Evolutionary conservation across 805 yeast species (phyloP).

Genomic region (Cyberlindnera americana): DNA sequence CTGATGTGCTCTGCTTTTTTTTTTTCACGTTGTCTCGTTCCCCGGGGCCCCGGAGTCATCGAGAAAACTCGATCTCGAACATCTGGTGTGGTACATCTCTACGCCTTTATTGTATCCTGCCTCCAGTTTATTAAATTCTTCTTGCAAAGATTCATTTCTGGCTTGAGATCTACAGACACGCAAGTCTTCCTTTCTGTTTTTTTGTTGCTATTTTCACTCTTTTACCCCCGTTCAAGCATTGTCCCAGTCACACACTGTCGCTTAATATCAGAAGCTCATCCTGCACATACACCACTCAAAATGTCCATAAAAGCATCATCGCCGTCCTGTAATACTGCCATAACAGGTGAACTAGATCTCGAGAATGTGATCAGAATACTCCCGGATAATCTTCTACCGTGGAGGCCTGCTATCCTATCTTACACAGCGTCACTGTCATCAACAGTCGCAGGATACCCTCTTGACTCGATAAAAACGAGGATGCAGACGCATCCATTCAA

Average conservation of each 20-base stretch:
- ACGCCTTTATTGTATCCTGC: too few species aligned
- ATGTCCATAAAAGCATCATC: conserved; percentile 4
- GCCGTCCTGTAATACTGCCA: conserved; percentile 44
- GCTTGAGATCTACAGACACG: too few species aligned
- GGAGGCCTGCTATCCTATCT: conserved; percentile 56
- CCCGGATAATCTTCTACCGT: conserved; percentile 47
- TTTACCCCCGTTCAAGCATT: neutral
- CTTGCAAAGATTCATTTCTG: too few species aligned
- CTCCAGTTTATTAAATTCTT: too few species aligned
- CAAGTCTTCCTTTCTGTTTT: too few species aligned
- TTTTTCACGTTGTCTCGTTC: too few species aligned
- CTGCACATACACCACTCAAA: neutral
- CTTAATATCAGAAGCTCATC: too few species aligned
- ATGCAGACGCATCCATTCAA: conserved; percentile 74
- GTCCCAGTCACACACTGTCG: too few species aligned
- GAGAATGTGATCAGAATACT: conserved; percentile 44
- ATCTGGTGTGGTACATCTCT: too few species aligned
- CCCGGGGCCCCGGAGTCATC: conserved; percentile 6
- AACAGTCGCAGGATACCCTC: conserved; percentile 74
- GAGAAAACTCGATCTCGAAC: neutral
- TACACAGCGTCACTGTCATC: conserved; percentile 60
- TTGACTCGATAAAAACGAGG: conserved; percentile 83
- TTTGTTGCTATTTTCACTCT: too few species aligned
- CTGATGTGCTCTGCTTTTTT: too few species aligned
- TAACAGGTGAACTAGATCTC: conserved; percentile 51